Percentiles rank a stretch among this genome's conserved stretches.
phyloP scores from a whole-genome alignment of 305 asterid species.

The Fraxinus greggii region DNA sequence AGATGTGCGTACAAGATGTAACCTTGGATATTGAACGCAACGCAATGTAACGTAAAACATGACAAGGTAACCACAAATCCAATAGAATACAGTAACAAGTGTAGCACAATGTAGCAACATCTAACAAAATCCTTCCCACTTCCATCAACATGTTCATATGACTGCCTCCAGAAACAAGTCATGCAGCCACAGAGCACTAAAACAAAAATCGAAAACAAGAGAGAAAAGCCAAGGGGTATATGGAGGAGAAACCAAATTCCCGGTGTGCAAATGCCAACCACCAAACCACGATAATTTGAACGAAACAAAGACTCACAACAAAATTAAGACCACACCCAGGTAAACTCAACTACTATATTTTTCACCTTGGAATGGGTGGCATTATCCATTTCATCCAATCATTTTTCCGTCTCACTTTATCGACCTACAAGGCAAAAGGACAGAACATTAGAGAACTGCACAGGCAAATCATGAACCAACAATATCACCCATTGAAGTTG shows the following conservation, averaged over 20 bases:
- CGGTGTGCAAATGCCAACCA: neutral
- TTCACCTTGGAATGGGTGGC: conserved; percentile 28
- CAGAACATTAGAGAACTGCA: neutral
- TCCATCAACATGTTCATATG: neutral
- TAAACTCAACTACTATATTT: neutral
- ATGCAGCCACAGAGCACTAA: neutral
- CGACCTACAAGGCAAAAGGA: conserved; percentile 41
- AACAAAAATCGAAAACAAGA: neutral
- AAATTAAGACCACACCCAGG: neutral
- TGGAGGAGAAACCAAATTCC: neutral
- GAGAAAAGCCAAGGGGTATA: neutral
- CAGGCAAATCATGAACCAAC: neutral
- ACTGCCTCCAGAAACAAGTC: neutral
- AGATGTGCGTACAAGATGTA: neutral
- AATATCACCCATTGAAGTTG: neutral
- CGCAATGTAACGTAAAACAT: neutral
- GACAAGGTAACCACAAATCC: neutral
- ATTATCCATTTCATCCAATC: conserved; percentile 70
- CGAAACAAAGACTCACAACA: neutral
- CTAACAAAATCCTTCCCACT: neutral
- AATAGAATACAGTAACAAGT: neutral
- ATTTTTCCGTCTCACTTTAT: conserved; percentile 52
- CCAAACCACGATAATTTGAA: neutral
- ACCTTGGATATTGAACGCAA: neutral
- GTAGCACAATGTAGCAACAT: neutral